Evolutionary conservation across 2,329 filamentous ascomycete species (phyloP).

Genomic region (Fonsecaea pugnacius): DNA sequence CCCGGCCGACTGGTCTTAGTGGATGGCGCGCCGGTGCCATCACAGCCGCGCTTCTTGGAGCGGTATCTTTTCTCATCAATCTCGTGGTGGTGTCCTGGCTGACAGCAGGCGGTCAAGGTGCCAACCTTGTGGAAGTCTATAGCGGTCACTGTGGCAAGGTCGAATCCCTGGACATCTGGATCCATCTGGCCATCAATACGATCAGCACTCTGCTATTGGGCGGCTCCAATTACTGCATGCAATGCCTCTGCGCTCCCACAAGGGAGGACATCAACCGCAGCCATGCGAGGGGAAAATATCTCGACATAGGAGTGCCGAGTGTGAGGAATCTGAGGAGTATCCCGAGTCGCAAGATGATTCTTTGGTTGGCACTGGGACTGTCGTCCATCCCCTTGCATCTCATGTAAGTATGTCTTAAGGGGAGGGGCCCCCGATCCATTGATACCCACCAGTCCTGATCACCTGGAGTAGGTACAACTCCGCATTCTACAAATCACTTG

Average conservation of each 20-base stretch:
- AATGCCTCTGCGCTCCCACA: conserved; percentile 42
- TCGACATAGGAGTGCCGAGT: conserved; percentile 42
- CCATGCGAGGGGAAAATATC: conserved; percentile 38
- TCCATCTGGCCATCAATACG: conserved; percentile 45
- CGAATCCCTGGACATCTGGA: conserved; percentile 31
- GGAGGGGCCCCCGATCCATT: not conserved
- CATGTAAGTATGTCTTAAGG: conserved; percentile 24
- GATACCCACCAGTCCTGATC: not conserved
- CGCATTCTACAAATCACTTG: conserved; percentile 37
- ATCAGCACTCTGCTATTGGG: conserved; percentile 42
- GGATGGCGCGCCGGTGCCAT: conserved; percentile 33
- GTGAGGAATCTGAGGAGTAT: conserved; percentile 38
- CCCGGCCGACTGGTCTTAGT: conserved; percentile 21
- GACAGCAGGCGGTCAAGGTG: not conserved
- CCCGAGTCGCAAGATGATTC: conserved; percentile 16
- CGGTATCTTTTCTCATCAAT: conserved; percentile 32
- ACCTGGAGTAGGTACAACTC: conserved; percentile 38
- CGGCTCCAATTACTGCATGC: conserved; percentile 46
- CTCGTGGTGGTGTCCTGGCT: conserved; percentile 30
- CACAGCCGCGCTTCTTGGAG: conserved; percentile 25
- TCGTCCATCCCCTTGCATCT: conserved; percentile 39
- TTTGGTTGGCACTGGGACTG: conserved; percentile 37
- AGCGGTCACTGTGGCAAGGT: conserved; percentile 29
- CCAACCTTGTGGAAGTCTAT: conserved; percentile 27
- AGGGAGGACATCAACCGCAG: conserved; percentile 41